A percentile compares a stretch with the other conserved stretches of the same genome.
Evolutionary conservation across 257 asterid species (phyloP).

Genomic region (Petunia axillaris): DNA sequence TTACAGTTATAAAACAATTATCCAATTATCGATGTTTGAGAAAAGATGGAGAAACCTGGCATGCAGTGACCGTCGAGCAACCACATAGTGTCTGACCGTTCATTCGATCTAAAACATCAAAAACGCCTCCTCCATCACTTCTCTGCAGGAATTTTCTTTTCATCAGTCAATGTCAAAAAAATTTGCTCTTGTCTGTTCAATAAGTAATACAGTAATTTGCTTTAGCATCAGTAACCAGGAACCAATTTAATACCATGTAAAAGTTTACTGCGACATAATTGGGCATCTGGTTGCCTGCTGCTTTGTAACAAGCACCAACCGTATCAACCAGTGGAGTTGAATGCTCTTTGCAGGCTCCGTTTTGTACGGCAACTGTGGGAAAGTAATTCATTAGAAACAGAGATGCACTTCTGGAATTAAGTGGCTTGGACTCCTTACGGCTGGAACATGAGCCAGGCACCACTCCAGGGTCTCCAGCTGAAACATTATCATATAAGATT

Average conservation of each 20-base stretch:
- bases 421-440: slow-evolving; percentile 90
- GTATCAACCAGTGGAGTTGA: slow-evolving; percentile 68
- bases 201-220: neutral
- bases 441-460: slow-evolving; percentile 74
- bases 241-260: slow-evolving; percentile 74
- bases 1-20: neutral
- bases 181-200: neutral
- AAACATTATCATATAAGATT: slow-evolving; percentile 39
- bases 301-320: slow-evolving; percentile 74
- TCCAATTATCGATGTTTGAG: neutral
- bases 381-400: slow-evolving; percentile 83
- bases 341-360: slow-evolving; percentile 92
- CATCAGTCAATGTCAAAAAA: slow-evolving; percentile 2
- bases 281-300: slow-evolving; percentile 85
- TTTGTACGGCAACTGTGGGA: slow-evolving; percentile 88
- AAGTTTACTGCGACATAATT: slow-evolving; percentile 90
- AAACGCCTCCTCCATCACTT: slow-evolving; percentile 98
- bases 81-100: slow-evolving; percentile 92
- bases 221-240: neutral
- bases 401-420: slow-evolving; percentile 74
- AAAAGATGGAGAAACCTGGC: slow-evolving; percentile 61
- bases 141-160: slow-evolving; percentile 56
- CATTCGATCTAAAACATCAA: slow-evolving; percentile 81
- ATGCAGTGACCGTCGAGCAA: slow-evolving; percentile 69
- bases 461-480: slow-evolving; percentile 98